Percentiles rank a stretch among this genome's conserved stretches.
These are phyloP conservation scores for Fraxinus americana DNA, from an alignment of 257 asterid genomes.

Conservation along the genomic window DNA sequence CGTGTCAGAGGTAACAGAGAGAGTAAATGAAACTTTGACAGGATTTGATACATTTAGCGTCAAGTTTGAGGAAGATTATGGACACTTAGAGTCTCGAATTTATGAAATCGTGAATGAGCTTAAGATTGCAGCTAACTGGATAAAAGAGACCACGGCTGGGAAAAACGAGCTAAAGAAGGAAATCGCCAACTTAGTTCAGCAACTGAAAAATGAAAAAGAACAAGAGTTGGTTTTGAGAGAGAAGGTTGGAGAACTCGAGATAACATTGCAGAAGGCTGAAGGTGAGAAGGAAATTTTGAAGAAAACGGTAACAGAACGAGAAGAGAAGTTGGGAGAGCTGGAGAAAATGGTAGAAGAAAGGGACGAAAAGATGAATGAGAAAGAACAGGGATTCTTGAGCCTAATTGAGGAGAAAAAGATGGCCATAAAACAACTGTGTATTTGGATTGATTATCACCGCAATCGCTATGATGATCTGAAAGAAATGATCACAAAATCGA, in stretches of 20 bases:
- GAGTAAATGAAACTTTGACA: constrained; percentile 42
- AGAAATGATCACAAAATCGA: constrained; percentile 49
- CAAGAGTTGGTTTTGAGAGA: constrained; percentile 33
- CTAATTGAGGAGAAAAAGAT: constrained; percentile 79
- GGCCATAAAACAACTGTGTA: constrained; percentile 78
- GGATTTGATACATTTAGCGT: constrained; percentile 64
- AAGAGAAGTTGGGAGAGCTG: constrained; percentile 47
- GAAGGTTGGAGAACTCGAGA: constrained; percentile 46
- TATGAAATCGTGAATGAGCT: constrained; percentile 69
- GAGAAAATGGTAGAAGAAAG: constrained; percentile 41
- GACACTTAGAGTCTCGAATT: constrained; percentile 85
- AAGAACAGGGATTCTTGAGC: constrained; percentile 54
- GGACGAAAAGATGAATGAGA: constrained; percentile 53
- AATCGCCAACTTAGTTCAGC: constrained; percentile 38
- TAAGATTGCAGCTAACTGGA: constrained; percentile 47
- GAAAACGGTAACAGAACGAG: constrained; percentile 33
- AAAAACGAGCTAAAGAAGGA: constrained; percentile 51
- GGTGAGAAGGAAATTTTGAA: constrained; percentile 46
- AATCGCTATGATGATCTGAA: constrained; percentile 61
- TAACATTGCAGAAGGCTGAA: constrained; percentile 35
- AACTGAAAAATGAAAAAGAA: constrained; percentile 46
- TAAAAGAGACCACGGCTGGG: constrained; percentile 48
- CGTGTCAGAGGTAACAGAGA: constrained; percentile 45
- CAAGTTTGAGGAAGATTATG: constrained; percentile 91
- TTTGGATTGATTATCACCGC: constrained; percentile 78